These are phyloP conservation scores for Lentinula guzmanii DNA, from an alignment of 768 basidiomycete genomes.

Conservation along the genomic window DNA sequence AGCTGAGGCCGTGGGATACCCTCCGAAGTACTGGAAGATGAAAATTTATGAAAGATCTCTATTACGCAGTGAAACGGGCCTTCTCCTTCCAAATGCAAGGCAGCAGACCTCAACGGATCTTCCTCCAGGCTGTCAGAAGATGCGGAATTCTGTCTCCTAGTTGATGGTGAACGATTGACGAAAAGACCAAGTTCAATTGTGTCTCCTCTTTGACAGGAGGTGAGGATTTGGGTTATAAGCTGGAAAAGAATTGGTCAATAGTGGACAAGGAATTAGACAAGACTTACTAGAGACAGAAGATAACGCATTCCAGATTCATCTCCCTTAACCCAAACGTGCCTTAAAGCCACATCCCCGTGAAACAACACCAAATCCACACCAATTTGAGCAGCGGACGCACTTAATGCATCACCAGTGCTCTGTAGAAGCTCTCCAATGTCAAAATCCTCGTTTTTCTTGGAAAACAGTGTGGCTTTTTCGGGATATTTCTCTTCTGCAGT, in stretches of 20 bases:
- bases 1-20: slow-evolving; percentile 35
- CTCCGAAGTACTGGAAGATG: slow-evolving; percentile 10
- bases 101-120: slow-evolving; percentile 14
- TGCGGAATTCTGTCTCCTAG: slow-evolving; percentile 29
- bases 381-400: slow-evolving; percentile 74
- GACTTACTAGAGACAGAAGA: slow-evolving; percentile 77
- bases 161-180: slow-evolving; percentile 28
- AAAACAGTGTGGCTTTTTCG: slow-evolving; percentile 13
- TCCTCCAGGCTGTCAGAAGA: slow-evolving; percentile 12
- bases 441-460: slow-evolving; percentile 51
- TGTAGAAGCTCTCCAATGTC: slow-evolving; percentile 91
- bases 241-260: slow-evolving; percentile 24
- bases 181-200: slow-evolving; percentile 82
- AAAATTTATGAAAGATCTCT: slow-evolving; percentile 44
- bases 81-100: slow-evolving; percentile 25
- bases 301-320: slow-evolving; percentile 83
- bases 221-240: slow-evolving; percentile 81
- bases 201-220: slow-evolving; percentile 65
- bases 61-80: slow-evolving; percentile 36
- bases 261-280: background rate
- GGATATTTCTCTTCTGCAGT: slow-evolving; percentile 13
- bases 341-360: slow-evolving; percentile 84
- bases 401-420: slow-evolving; percentile 80
- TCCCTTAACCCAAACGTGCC: slow-evolving; percentile 79
- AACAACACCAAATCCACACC: slow-evolving; percentile 91